These are phyloP conservation scores for Bryopsis sp. DNA, from an alignment of 139 green algal species.

Conservation along the genomic window DNA sequence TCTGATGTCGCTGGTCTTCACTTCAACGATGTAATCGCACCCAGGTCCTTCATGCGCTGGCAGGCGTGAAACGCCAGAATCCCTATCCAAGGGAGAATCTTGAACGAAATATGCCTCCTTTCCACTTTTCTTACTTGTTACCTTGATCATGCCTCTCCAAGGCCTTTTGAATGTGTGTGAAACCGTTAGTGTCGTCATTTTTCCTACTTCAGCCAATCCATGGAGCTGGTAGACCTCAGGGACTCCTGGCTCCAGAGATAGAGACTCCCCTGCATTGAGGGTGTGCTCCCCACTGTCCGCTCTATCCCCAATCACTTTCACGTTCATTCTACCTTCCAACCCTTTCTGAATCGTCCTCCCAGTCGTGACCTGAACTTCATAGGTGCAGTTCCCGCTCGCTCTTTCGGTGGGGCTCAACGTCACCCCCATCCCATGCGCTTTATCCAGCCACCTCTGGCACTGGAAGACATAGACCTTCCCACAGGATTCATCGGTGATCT, in stretches of 20 bases:
- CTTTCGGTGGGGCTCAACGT: no score
- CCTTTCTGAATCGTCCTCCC: background rate
- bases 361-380: background rate
- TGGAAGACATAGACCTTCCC: background rate
- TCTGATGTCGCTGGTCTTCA: slow-evolving; percentile 33
- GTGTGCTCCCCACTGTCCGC: background rate
- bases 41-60: background rate
- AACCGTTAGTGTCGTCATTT: background rate
- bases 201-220: background rate
- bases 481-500: background rate
- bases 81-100: background rate
- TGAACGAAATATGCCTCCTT: slow-evolving; percentile 25
- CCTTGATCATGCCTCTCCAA: slow-evolving; percentile 16
- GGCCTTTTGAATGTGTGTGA: background rate
- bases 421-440: no score
- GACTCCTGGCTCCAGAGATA: background rate
- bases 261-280: background rate
- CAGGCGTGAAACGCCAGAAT: background rate
- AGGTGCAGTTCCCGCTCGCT: background rate
- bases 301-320: background rate
- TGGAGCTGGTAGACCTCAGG: background rate
- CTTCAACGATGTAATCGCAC: slow-evolving; percentile 23
- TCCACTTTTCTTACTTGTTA: slow-evolving; percentile 31
- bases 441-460: slow-evolving; percentile 21
- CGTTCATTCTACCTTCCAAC: background rate